Percentiles rank a stretch among this genome's conserved stretches.
These are phyloP conservation scores for Colletotrichum sp. DNA, from an alignment of 2,329 filamentous ascomycete species.

Conservation along the genomic window DNA sequence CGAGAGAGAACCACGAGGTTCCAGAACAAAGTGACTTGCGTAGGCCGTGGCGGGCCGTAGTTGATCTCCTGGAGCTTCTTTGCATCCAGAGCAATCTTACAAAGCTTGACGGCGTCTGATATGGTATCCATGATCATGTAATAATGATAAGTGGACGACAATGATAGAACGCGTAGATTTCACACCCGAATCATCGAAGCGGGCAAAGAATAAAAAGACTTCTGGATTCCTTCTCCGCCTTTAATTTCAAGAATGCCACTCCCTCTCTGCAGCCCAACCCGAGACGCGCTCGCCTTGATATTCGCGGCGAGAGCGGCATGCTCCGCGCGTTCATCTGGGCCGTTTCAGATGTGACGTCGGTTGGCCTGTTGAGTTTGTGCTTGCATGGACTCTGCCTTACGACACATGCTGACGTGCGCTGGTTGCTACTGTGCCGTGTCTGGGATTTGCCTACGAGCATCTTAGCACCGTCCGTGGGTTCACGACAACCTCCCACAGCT, in stretches of 20 bases:
- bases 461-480: constrained; percentile 19
- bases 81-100: constrained; percentile 2
- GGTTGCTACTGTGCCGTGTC: background rate
- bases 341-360: constrained; percentile 20
- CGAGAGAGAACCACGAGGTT: constrained; percentile 11
- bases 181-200: background rate
- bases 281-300: background rate
- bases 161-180: background rate
- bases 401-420: background rate
- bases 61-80: constrained; percentile 11
- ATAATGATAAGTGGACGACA: background rate
- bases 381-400: constrained; percentile 9
- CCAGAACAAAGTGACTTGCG: constrained; percentile 14
- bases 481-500: background rate
- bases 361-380: constrained; percentile 1
- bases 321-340: constrained; percentile 8
- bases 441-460: constrained; percentile 11
- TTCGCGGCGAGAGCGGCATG: background rate
- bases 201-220: background rate
- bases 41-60: constrained; percentile 5
- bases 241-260: background rate
- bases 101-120: constrained; percentile 1
- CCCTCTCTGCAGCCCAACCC: background rate
- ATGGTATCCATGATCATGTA: constrained; percentile 9
- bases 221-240: background rate